Evolutionary conservation across 2,329 filamentous ascomycete species (phyloP), one percentile per base, ranked within the genome.

Genomic region (Neobulgaria alba): DNA sequence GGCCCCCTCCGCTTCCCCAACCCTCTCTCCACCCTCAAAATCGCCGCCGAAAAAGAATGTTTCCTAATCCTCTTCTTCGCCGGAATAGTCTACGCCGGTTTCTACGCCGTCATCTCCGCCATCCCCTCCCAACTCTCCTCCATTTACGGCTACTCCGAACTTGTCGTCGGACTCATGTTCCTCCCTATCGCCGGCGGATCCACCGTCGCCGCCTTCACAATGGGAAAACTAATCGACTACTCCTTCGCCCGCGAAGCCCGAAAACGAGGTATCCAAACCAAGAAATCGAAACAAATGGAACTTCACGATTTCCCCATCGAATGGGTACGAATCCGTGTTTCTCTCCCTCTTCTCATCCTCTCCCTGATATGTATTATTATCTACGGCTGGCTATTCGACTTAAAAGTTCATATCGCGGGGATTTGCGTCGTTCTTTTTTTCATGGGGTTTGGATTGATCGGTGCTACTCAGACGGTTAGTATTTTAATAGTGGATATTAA

Each of bases 171-270:
- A 4, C 33, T 45, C 14, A 38, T 33, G n/a, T 45, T 34, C 29
- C 33, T 45, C 29, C 70, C 70, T 2, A 42, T 69, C 12, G 69
- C 68, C 0, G 59, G 53, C 2, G 70, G 69, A 1, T 66, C 66
- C 4, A 57, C 70, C 10, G 53, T 62, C 2, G 62, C 67, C 0
- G 66, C 66, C 2, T 46, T 61, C 10, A 47, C 64, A 3, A 59
- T 62, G 8, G 77, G 81, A 1, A 65, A 66, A 1, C 46, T 75
- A 1, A 68, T 84, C 29, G 82, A 85, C 57, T 71, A 70, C 61
- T 84, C 83, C 57, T 87, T 78, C 56, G 67, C 71, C 2, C 73
- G 79, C 2, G 69, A 42, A n/a, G 39, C 39, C 20, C 20, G 29
- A 10, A 33, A 31, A 9, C 12, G 38, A 12, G 35, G 35, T 14